Evolutionary conservation across 805 yeast species (phyloP).

Genomic region (Scheffersomyces coipomensis): DNA sequence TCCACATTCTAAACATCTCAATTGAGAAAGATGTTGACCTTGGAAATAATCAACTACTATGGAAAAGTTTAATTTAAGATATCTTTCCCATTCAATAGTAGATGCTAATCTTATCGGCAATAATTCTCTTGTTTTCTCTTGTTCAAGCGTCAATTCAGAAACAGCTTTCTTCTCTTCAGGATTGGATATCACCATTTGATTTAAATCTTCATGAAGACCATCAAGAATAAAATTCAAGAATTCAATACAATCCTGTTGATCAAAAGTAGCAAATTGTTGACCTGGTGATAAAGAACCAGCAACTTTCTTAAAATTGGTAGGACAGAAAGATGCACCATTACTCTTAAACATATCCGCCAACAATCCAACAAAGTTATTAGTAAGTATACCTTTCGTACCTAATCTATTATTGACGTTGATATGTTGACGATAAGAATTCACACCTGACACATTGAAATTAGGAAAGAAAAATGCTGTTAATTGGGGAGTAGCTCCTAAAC

Average conservation of each 20-base stretch:
- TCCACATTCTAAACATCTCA: constrained; percentile 70
- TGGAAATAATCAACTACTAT: constrained; percentile 78
- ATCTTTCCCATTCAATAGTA: constrained; percentile 89
- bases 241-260: constrained; percentile 87
- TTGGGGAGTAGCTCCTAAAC: constrained; percentile 71
- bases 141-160: constrained; percentile 53
- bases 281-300: constrained; percentile 64
- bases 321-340: constrained; percentile 50
- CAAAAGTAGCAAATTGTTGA: constrained; percentile 58
- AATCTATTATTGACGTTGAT: constrained; percentile 70
- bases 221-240: constrained; percentile 74
- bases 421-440: constrained; percentile 59
- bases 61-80: constrained; percentile 74
- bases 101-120: constrained; percentile 79
- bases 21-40: constrained; percentile 83
- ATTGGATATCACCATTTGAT: constrained; percentile 48
- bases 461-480: constrained; percentile 60
- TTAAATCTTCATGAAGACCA: constrained; percentile 79
- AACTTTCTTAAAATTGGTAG: constrained; percentile 62
- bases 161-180: constrained; percentile 32
- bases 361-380: constrained; percentile 64
- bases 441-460: constrained; percentile 17
- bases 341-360: constrained; percentile 53
- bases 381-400: constrained; percentile 80
- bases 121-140: constrained; percentile 69